Conservation (phyloP, 2,329 filamentous ascomycete genomes). For the Stachybotrys elegans region DNA sequence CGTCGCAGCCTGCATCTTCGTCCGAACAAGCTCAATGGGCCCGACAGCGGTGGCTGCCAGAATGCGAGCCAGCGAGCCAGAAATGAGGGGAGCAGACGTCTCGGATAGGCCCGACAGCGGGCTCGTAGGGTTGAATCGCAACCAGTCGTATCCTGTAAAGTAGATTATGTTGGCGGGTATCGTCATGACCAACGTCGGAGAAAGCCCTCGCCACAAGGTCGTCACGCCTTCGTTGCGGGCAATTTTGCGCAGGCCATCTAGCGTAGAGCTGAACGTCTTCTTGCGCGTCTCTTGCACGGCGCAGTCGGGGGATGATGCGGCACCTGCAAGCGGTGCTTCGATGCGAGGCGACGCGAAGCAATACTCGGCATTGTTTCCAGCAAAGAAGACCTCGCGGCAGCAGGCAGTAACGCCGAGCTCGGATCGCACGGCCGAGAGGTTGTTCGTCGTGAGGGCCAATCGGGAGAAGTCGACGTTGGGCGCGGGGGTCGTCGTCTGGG, state of each 20-base stretch:
- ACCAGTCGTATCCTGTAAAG: slow-evolving; percentile 95
- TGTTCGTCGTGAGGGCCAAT: slow-evolving; percentile 51
- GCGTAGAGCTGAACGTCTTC: slow-evolving; percentile 80
- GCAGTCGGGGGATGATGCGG: slow-evolving; percentile 58
- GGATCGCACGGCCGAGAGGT: slow-evolving; percentile 64
- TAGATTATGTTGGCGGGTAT: slow-evolving; percentile 97
- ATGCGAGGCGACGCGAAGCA: slow-evolving; percentile 68
- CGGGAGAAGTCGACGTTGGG: slow-evolving; percentile 50
- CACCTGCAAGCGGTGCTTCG: slow-evolving; percentile 38
- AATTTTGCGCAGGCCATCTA: slow-evolving; percentile 91
- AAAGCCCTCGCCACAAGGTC: slow-evolving; percentile 88
- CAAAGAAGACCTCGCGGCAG: slow-evolving; percentile 95
- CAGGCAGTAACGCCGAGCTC: slow-evolving; percentile 91
- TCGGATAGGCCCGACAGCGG: slow-evolving; percentile 65
- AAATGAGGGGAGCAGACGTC: slow-evolving; percentile 71
- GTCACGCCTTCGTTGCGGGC: slow-evolving; percentile 83
- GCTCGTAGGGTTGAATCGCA: slow-evolving; percentile 68
- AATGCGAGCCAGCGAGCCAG: slow-evolving; percentile 72
- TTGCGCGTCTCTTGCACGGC: slow-evolving; percentile 83
- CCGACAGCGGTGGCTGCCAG: slow-evolving; percentile 78
- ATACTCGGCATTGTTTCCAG: slow-evolving; percentile 76
- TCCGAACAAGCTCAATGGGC: slow-evolving; percentile 91
- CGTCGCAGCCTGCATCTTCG: slow-evolving; percentile 77
- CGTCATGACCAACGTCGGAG: slow-evolving; percentile 91
- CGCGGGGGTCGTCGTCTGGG: slow-evolving; percentile 53